Conservation (phyloP, 495 filamentous ascomycete genomes). For the Trypethelium eluteriae region DNA sequence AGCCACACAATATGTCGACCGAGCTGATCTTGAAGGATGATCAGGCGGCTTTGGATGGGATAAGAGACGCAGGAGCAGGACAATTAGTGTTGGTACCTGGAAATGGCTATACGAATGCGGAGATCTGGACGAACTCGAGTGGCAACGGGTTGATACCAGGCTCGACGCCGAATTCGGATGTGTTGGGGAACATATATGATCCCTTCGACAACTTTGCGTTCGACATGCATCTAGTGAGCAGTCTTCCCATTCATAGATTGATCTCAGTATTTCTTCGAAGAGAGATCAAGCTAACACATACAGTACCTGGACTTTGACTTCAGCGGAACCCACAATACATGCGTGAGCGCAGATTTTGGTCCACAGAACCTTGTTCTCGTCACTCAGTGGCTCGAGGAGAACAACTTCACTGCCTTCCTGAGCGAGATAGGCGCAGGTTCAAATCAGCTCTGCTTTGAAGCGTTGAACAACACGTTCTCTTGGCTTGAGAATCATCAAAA, state of each 20-base stretch:
- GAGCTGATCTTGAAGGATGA: constrained; percentile 25
- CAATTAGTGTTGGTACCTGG: constrained; percentile 30
- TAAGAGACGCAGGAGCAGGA: constrained; percentile 25
- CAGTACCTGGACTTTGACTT: constrained; percentile 30
- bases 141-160: constrained; percentile 9
- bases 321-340: constrained; percentile 22
- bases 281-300: not conserved
- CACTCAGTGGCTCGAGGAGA: constrained; percentile 23
- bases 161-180: constrained; percentile 21
- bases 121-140: constrained; percentile 23
- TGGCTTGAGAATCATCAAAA: constrained; percentile 20
- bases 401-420: constrained; percentile 29
- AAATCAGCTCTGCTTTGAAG: constrained; percentile 22
- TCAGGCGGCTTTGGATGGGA: constrained; percentile 27
- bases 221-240: constrained; percentile 24
- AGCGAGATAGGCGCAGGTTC: constrained; percentile 27
- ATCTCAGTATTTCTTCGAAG: not conserved
- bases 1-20: constrained; percentile 30
- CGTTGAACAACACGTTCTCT: constrained; percentile 17
- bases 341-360: constrained; percentile 20
- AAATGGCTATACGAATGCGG: constrained; percentile 29
- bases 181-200: constrained; percentile 23
- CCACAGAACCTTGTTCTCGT: constrained; percentile 23
- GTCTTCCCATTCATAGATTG: not conserved
- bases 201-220: constrained; percentile 28